phyloP scores from a whole-genome alignment of 345 rosid genomes.

The Balakata baccata region DNA sequence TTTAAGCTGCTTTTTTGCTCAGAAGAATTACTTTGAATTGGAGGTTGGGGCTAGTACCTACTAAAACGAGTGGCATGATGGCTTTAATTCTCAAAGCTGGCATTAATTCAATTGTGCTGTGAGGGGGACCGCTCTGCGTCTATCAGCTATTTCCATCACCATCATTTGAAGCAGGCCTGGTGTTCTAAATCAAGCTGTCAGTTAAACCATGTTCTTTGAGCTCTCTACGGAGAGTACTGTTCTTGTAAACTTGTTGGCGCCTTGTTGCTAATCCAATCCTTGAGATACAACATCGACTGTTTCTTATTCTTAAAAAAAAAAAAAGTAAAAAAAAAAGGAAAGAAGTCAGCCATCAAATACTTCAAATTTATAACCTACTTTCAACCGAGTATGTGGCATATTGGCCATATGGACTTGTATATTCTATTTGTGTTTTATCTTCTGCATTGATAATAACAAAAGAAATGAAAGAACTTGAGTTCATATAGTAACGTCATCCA shows the following conservation, averaged over 20 bases:
- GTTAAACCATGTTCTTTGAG: not conserved
- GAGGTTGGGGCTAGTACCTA: not conserved
- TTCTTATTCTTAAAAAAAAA: too few species aligned
- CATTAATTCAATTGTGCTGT: not conserved
- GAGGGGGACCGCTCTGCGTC: not conserved
- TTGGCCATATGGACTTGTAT: too few species aligned
- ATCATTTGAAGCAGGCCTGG: not conserved
- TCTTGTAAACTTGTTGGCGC: not conserved
- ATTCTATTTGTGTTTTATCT: not conserved
- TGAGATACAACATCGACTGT: too few species aligned
- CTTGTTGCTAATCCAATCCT: too few species aligned
- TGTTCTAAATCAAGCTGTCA: too few species aligned
- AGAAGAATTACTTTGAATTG: not conserved
- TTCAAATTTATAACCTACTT: too few species aligned
- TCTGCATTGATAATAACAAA: not conserved
- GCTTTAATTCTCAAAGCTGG: not conserved
- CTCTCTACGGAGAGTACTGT: not conserved
- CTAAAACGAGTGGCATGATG: not conserved
- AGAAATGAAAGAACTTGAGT: not conserved
- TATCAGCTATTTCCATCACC: not conserved
- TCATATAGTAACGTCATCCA: not conserved
- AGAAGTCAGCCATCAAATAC: too few species aligned
- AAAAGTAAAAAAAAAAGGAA: too few species aligned
- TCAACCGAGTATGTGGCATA: too few species aligned
- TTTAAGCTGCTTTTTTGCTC: not conserved